Conservation (phyloP, 805 yeast genomes). For the Candida broadrunensis region DNA sequence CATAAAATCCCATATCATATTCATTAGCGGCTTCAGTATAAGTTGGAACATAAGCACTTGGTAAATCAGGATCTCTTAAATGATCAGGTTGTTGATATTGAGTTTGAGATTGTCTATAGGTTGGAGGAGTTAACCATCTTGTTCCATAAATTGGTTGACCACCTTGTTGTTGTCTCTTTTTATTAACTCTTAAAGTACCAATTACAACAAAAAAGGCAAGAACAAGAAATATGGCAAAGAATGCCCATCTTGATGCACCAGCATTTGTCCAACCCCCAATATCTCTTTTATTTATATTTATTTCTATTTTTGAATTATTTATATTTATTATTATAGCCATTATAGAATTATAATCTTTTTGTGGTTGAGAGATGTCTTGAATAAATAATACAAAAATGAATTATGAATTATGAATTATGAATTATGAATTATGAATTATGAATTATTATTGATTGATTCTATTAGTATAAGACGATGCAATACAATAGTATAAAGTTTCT, state of each 20-base stretch:
- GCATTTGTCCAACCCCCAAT: constrained; percentile 11
- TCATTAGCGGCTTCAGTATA: constrained; percentile 67
- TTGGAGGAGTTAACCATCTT: constrained; percentile 85
- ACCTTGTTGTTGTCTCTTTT: constrained; percentile 46
- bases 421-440: no score
- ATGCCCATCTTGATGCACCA: constrained; percentile 55
- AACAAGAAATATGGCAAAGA: constrained; percentile 58
- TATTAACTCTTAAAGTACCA: constrained; percentile 54
- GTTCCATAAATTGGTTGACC: constrained; percentile 69
- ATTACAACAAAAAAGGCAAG: constrained; percentile 45
- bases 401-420: no score
- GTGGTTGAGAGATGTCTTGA: not conserved
- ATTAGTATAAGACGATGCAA: no score
- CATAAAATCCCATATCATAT: constrained; percentile 77
- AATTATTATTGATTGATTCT: no score
- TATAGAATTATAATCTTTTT: not conserved
- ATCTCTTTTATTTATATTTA: constrained; percentile 10
- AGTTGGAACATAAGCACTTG: constrained; percentile 56
- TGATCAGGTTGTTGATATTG: constrained; percentile 45
- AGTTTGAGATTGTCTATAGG: constrained; percentile 63
- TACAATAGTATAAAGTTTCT: no score
- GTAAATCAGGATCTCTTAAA: constrained; percentile 39
- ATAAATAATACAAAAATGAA: no score
- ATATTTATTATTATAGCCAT: not conserved
- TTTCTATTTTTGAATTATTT: not conserved